phyloP scores from a whole-genome alignment of 2,329 filamentous ascomycete species.

The Apiospora pterosperma region DNA sequence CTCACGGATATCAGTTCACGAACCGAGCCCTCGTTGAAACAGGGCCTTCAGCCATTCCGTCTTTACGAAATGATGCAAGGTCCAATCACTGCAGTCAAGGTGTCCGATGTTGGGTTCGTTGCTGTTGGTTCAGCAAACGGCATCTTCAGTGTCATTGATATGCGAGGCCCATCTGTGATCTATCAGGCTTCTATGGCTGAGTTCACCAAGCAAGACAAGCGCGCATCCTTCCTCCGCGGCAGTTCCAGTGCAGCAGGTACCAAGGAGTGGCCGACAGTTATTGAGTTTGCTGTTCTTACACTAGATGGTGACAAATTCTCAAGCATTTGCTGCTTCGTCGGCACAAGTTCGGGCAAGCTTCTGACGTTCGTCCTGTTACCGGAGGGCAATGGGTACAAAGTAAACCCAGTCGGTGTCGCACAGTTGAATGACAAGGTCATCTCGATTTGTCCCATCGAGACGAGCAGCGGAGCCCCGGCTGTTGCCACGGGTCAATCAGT shows the following conservation, averaged over 20 bases:
- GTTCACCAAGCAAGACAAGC: conserved; percentile 73
- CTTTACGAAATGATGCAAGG: conserved; percentile 83
- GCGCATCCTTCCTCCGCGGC: conserved; percentile 65
- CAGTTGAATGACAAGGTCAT: conserved; percentile 68
- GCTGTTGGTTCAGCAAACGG: conserved; percentile 83
- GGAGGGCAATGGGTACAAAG: conserved; percentile 67
- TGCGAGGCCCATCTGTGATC: conserved; percentile 83
- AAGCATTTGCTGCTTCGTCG: conserved; percentile 88
- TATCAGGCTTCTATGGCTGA: conserved; percentile 71
- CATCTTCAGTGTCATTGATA: conserved; percentile 75
- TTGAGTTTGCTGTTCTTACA: conserved; percentile 93
- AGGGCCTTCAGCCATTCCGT: conserved; percentile 76
- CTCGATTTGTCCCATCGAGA: conserved; percentile 74
- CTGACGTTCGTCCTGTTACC: conserved; percentile 90
- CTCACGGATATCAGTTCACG: conserved; percentile 72
- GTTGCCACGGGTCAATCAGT: conserved; percentile 72
- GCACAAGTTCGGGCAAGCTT: conserved; percentile 79
- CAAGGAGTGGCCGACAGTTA: conserved; percentile 72
- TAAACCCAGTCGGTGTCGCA: conserved; percentile 65
- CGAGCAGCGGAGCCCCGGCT: conserved; percentile 73
- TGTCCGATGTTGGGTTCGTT: conserved; percentile 92
- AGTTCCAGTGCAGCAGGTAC: conserved; percentile 43
- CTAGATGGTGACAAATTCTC: conserved; percentile 94
- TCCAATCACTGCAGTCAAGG: conserved; percentile 71
- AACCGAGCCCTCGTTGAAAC: conserved; percentile 68